phyloP scores from a whole-genome alignment of 2,329 filamentous ascomycete species.

The Neonectria magnoliae region DNA sequence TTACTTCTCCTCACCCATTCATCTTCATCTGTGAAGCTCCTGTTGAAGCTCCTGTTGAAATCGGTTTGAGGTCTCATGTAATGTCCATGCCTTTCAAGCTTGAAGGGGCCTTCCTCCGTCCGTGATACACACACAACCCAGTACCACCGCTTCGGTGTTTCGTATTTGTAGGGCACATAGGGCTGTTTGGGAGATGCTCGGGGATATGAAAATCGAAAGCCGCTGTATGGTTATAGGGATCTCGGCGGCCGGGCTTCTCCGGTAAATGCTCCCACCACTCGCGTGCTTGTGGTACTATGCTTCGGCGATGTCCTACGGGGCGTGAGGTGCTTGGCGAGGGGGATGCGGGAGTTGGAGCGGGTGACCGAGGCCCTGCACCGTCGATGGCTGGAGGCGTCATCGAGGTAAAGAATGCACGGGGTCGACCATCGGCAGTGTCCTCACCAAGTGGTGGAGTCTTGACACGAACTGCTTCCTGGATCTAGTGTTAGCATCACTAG shows the following conservation, averaged over 20 bases:
- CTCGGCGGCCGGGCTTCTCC: slow-evolving; percentile 33
- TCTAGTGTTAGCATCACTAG: slow-evolving; percentile 16
- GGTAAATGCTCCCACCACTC: slow-evolving; percentile 52
- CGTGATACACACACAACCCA: slow-evolving; percentile 62
- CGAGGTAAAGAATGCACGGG: slow-evolving; percentile 57
- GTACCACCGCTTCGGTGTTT: slow-evolving; percentile 56
- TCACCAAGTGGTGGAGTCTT: slow-evolving; percentile 58
- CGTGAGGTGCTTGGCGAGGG: slow-evolving; percentile 25
- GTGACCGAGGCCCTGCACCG: slow-evolving; percentile 4
- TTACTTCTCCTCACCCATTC: neutral
- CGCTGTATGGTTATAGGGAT: slow-evolving; percentile 25
- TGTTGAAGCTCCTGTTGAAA: neutral
- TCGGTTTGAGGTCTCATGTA: neutral
- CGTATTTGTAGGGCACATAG: slow-evolving; percentile 61
- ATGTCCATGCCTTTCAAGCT: slow-evolving; percentile 2
- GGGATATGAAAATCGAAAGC: slow-evolving; percentile 61
- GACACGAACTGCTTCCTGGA: slow-evolving; percentile 60
- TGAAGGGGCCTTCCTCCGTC: slow-evolving; percentile 45
- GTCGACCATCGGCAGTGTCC: slow-evolving; percentile 48
- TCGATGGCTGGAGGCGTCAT: slow-evolving; percentile 45
- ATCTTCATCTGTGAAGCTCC: neutral
- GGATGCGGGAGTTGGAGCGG: neutral
- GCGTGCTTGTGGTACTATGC: slow-evolving; percentile 37
- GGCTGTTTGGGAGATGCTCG: slow-evolving; percentile 61
- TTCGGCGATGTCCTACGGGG: slow-evolving; percentile 35